Evolutionary conservation across 2,329 filamentous ascomycete species (phyloP).

Genomic region (Rhynchosporium secalis): DNA sequence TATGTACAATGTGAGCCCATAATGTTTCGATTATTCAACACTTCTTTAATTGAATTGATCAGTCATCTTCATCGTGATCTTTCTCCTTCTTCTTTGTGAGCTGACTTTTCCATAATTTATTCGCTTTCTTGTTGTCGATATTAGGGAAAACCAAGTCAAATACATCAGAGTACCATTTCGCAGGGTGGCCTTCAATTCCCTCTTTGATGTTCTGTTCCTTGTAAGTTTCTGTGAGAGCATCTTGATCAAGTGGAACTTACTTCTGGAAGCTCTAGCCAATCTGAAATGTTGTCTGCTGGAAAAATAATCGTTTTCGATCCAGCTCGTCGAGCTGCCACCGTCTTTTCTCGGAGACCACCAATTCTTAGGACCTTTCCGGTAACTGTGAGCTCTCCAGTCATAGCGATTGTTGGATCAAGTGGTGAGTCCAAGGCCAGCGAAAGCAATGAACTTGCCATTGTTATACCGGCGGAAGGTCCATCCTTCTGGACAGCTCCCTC

Average conservation of each 20-base stretch:
- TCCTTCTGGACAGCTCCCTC: constrained; percentile 97
- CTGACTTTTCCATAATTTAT: constrained; percentile 54
- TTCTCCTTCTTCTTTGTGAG: constrained; percentile 41
- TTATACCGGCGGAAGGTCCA: constrained; percentile 89
- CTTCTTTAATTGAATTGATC: constrained; percentile 19
- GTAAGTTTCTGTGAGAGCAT: constrained; percentile 26
- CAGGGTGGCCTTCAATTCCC: constrained; percentile 87
- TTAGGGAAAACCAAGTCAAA: constrained; percentile 88
- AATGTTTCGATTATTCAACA: too few relatives aligned
- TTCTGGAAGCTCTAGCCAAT: constrained; percentile 96
- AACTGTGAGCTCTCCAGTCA: constrained; percentile 96
- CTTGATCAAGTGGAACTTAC: constrained; percentile 55
- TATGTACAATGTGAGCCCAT: constrained; percentile 23
- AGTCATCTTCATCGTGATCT: constrained; percentile 37
- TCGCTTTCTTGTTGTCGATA: constrained; percentile 72
- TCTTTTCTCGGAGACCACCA: constrained; percentile 93
- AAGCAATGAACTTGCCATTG: constrained; percentile 93
- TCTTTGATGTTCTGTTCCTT: constrained; percentile 87
- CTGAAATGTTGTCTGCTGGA: constrained; percentile 90
- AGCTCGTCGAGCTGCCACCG: constrained; percentile 87
- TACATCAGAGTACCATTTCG: constrained; percentile 91
- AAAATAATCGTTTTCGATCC: constrained; percentile 94
- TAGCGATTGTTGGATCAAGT: constrained; percentile 84
- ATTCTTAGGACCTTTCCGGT: constrained; percentile 96
- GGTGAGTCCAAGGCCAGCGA: constrained; percentile 78